Percentiles rank a stretch among this genome's conserved stretches.
These are phyloP conservation scores for Psilocybe cyanescens DNA, from an alignment of 768 basidiomycete species.

Conservation along the genomic window DNA sequence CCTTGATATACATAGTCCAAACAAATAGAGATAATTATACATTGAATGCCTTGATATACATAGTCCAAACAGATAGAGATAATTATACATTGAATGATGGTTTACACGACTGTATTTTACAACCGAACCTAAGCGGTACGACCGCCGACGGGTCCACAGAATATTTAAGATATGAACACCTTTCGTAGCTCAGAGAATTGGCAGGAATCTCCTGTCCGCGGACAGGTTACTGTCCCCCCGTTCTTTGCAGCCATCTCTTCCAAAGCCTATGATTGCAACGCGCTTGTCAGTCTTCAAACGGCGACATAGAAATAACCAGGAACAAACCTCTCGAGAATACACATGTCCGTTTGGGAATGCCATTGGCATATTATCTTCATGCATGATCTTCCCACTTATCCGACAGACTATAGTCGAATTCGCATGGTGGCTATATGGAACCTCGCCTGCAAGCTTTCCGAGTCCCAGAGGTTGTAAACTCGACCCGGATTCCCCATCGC, in stretches of 20 bases:
- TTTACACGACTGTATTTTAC: slow-evolving; percentile 14
- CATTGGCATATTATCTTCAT: slow-evolving; percentile 92
- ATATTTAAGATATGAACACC: slow-evolving; percentile 83
- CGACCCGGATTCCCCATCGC: slow-evolving; percentile 61
- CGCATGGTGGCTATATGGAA: slow-evolving; percentile 91
- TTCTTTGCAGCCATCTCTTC: slow-evolving; percentile 87
- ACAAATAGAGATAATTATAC: slow-evolving; percentile 10
- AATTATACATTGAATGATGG: slow-evolving; percentile 13
- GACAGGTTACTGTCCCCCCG: slow-evolving; percentile 82
- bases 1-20: background rate
- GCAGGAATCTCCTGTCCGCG: slow-evolving; percentile 68
- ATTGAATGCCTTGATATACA: slow-evolving; percentile 7
- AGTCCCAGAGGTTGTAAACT: slow-evolving; percentile 52
- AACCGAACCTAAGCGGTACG: slow-evolving; percentile 8
- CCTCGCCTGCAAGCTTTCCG: slow-evolving; percentile 78
- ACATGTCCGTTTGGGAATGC: slow-evolving; percentile 90
- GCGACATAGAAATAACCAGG: slow-evolving; percentile 16
- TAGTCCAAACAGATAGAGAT: slow-evolving; percentile 5
- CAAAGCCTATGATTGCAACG: slow-evolving; percentile 63
- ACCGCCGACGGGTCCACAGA: background rate
- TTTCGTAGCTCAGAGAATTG: slow-evolving; percentile 73
- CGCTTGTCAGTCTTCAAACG: slow-evolving; percentile 18
- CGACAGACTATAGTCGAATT: slow-evolving; percentile 96
- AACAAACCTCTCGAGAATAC: slow-evolving; percentile 86
- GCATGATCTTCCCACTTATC: slow-evolving; percentile 92